phyloP scores from a whole-genome alignment of 2,329 filamentous ascomycete species.

The Calonectria pseudoreteaudii region DNA sequence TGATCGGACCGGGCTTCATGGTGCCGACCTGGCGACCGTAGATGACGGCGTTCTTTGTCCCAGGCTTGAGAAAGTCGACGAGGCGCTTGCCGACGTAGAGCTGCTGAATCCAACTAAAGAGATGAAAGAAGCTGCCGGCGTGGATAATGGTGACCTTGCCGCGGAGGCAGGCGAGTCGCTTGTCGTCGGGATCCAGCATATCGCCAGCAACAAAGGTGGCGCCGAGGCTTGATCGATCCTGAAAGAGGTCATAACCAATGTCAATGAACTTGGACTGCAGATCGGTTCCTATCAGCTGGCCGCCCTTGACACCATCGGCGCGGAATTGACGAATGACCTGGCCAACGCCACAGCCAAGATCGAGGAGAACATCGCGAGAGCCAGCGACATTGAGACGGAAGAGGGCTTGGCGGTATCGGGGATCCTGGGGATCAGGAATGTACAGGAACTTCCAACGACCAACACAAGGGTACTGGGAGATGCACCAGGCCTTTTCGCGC shows the following conservation, averaged over 20 bases:
- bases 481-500: slow-evolving; percentile 60
- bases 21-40: slow-evolving; percentile 65
- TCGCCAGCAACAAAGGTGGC: slow-evolving; percentile 64
- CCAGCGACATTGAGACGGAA: slow-evolving; percentile 53
- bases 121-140: slow-evolving; percentile 62
- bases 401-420: slow-evolving; percentile 56
- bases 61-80: slow-evolving; percentile 58
- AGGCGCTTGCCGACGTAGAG: slow-evolving; percentile 58
- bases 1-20: slow-evolving; percentile 37
- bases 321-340: slow-evolving; percentile 63
- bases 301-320: slow-evolving; percentile 60
- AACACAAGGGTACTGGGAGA: slow-evolving; percentile 58
- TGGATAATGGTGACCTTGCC: slow-evolving; percentile 61
- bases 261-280: slow-evolving; percentile 63
- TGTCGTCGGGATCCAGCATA: slow-evolving; percentile 56
- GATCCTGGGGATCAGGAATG: slow-evolving; percentile 54
- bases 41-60: slow-evolving; percentile 58
- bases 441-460: slow-evolving; percentile 64
- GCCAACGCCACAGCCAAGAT: slow-evolving; percentile 64
- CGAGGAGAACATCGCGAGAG: slow-evolving; percentile 57
- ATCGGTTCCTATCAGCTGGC: slow-evolving; percentile 63
- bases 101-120: slow-evolving; percentile 61
- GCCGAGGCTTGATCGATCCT: slow-evolving; percentile 62
- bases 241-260: slow-evolving; percentile 74
- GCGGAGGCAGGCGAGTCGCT: slow-evolving; percentile 48